Percentiles rank a stretch among this genome's conserved stretches.
These are phyloP conservation scores for Sphaerulina vaccinii DNA, from an alignment of 2,329 filamentous ascomycete genomes.

Conservation along the genomic window DNA sequence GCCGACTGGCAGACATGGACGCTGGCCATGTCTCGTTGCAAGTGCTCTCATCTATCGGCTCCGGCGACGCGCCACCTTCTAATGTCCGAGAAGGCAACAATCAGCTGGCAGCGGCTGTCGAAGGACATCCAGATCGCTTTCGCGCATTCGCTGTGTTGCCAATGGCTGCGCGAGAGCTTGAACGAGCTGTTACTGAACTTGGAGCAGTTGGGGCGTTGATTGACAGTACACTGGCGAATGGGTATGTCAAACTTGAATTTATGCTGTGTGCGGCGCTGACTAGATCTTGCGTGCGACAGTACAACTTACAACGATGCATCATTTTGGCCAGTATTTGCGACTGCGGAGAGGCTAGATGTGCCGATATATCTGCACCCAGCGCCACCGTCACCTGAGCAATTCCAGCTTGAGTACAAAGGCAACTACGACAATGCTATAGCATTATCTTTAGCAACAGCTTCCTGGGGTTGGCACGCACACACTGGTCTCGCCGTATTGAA, in stretches of 20 bases:
- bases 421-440: slow-evolving; percentile 32
- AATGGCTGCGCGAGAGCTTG: slow-evolving; percentile 33
- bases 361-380: slow-evolving; percentile 53
- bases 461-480: slow-evolving; percentile 53
- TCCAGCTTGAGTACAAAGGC: slow-evolving; percentile 40
- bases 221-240: slow-evolving; percentile 30
- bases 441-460: slow-evolving; percentile 39
- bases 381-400: slow-evolving; percentile 38
- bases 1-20: slow-evolving; percentile 30
- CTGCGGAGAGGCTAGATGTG: slow-evolving; percentile 44
- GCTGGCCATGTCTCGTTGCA: slow-evolving; percentile 27
- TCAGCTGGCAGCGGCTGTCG: slow-evolving; percentile 23
- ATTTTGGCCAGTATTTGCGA: slow-evolving; percentile 31
- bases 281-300: slow-evolving; percentile 6
- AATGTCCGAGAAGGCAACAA: slow-evolving; percentile 27
- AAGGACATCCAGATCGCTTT: slow-evolving; percentile 23
- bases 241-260: neutral
- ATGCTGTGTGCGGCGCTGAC: too few relatives aligned
- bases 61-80: slow-evolving; percentile 15
- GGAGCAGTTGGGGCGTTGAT: slow-evolving; percentile 34
- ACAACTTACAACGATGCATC: slow-evolving; percentile 27
- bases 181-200: slow-evolving; percentile 24
- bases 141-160: slow-evolving; percentile 31
- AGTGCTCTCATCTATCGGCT: slow-evolving; percentile 28
- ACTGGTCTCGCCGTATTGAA: slow-evolving; percentile 50